A percentile compares a stretch with the other conserved stretches of the same genome.
Evolutionary conservation across 1,284 basidiomycete species (phyloP).

Genomic region (Sporisorium iseilematis-ciliati): DNA sequence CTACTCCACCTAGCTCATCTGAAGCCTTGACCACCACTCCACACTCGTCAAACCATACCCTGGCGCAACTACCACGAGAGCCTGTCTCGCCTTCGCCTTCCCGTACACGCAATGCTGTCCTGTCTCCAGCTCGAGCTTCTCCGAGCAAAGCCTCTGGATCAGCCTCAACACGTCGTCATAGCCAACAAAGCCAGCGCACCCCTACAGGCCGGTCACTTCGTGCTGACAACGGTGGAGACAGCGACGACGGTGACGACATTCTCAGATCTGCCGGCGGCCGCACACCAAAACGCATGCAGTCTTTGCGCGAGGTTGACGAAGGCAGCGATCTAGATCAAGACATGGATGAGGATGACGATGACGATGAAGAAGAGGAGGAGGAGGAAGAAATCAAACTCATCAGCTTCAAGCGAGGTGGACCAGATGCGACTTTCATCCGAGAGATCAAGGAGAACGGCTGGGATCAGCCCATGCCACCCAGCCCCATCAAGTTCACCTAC

Average conservation of each 20-base stretch:
- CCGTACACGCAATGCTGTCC: conserved; percentile 20
- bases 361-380: conserved; percentile 28
- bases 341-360: conserved; percentile 12
- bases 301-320: conserved; percentile 16
- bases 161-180: conserved; percentile 16
- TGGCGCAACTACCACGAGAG: conserved; percentile 27
- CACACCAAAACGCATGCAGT: conserved; percentile 16
- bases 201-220: conserved; percentile 9
- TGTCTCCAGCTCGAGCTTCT: conserved; percentile 24
- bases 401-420: conserved; percentile 38
- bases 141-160: conserved; percentile 12
- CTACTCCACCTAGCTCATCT: conserved; percentile 42
- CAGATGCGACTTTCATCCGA: conserved; percentile 47
- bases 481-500: conserved; percentile 51
- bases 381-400: conserved; percentile 44
- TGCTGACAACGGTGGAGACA: conserved; percentile 2
- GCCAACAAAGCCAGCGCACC: conserved; percentile 14
- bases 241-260: conserved; percentile 22
- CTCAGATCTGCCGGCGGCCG: conserved; percentile 3
- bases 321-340: conserved; percentile 2
- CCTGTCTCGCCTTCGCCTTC: conserved; percentile 48
- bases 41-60: conserved; percentile 10
- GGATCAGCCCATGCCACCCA: conserved; percentile 34
- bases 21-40: conserved; percentile 40
- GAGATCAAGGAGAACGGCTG: conserved; percentile 51